Evolutionary conservation across 352 stramenopile species (phyloP).

Genomic region (Globisporangium takayamanum): DNA sequence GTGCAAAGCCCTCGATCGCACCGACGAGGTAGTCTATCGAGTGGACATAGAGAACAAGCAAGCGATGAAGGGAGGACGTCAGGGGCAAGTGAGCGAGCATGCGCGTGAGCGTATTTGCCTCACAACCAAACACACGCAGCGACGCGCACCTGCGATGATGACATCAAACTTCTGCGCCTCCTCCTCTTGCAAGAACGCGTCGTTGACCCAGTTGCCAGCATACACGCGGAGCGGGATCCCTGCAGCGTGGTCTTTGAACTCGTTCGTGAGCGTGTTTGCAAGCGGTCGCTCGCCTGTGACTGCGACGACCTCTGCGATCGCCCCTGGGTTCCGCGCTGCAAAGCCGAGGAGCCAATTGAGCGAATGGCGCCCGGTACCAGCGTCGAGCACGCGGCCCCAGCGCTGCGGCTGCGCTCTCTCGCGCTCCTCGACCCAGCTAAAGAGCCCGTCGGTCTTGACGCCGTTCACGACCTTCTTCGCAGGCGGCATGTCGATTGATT

Average conservation of each 20-base stretch:
- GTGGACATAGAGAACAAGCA: background rate
- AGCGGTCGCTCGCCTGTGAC: slow-evolving; percentile 68
- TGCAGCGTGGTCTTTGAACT: slow-evolving; percentile 32
- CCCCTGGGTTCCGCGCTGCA: slow-evolving; percentile 14
- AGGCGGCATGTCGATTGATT: slow-evolving; percentile 8
- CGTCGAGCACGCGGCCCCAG: slow-evolving; percentile 81
- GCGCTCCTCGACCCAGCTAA: slow-evolving; percentile 64
- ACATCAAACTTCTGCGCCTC: slow-evolving; percentile 60
- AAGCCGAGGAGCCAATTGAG: slow-evolving; percentile 78
- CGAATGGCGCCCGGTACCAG: slow-evolving; percentile 87
- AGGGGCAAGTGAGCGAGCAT: background rate
- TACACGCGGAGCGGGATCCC: slow-evolving; percentile 33
- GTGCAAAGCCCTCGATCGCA: slow-evolving; percentile 89
- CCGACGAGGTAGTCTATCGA: slow-evolving; percentile 87
- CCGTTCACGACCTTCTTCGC: slow-evolving; percentile 11
- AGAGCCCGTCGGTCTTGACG: slow-evolving; percentile 63
- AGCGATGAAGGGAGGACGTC: no score
- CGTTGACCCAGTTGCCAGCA: slow-evolving; percentile 70
- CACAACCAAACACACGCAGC: background rate
- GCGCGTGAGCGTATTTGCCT: background rate
- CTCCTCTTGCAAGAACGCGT: slow-evolving; percentile 51
- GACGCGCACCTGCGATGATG: slow-evolving; percentile 50
- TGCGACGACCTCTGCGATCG: slow-evolving; percentile 42
- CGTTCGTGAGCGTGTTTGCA: slow-evolving; percentile 29
- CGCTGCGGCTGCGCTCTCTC: slow-evolving; percentile 23